Evolutionary conservation across 805 yeast species (phyloP), one percentile per base, ranked within the genome.

Genomic region (Teunomyces aglyptinius): DNA sequence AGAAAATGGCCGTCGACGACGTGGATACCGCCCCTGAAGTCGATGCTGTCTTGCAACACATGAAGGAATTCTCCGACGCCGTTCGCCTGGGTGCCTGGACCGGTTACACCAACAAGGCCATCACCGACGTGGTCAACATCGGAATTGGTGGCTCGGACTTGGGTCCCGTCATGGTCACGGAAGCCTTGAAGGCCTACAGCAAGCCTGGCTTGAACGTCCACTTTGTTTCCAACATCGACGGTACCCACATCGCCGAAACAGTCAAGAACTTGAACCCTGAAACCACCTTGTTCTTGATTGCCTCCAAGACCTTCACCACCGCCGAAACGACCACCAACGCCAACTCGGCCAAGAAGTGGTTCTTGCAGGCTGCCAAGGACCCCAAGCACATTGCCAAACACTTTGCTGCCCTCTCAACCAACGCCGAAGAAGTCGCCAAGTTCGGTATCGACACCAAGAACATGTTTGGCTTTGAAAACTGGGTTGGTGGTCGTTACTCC

Each of bases 401-500:
- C 78, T 94, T 94, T 65, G 99, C 85, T 60, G 99, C 99, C 48
- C 78, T 94, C 57, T 89, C 96, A 52, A 94, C 99, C 53, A 94
- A 94, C 70, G 95, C 89, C 51, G 73, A 71, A 44, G 97, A 87
- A 71, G 99, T 94, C 54, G 78, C 85, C 61, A 87, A 89, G 75
- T 94, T 94, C 62, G 99, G 99, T 64, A 94, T 94, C 58, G 98
- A 94, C 76, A 83, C 97, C 67, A 86, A 83, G 69, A 94, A 94
- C 80, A 94, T 94, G 99, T 94, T 94, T 72, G 98, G 96, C 54
- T 94, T 94, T 63, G 97, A 91, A 70, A 85, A 76, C 75, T 94
- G 99, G 99, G 99, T 94, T 55, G 99, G 99, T 65, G 99, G 99
- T 67, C 86, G 99, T 73, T 94, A 94, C 84, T 94, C 99, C n/a